Percentiles rank a stretch among this genome's conserved stretches.
Evolutionary conservation across 2,329 filamentous ascomycete genomes (phyloP).

Genomic region (Colletotrichum higginsianum): DNA sequence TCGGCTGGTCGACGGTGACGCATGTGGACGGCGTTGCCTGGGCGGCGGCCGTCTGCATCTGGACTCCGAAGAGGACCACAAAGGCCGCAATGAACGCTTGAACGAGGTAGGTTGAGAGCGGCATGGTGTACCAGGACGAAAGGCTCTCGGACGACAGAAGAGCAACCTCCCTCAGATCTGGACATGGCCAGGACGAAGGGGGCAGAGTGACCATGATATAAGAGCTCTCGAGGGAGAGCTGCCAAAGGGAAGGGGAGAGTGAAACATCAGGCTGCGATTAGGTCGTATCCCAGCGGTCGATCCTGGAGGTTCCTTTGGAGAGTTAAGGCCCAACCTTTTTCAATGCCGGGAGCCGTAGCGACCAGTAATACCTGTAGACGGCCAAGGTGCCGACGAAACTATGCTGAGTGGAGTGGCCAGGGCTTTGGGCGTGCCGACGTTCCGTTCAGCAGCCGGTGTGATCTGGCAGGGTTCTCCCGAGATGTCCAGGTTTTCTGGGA

Average conservation of each 20-base stretch:
- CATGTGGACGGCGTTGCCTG: conserved; percentile 25
- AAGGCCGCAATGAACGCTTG: conserved; percentile 37
- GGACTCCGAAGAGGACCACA: conserved; percentile 29
- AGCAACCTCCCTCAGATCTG: conserved; percentile 18
- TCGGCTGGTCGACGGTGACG: conserved; percentile 47
- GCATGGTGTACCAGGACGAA: conserved; percentile 37
- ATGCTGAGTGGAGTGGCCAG: background rate
- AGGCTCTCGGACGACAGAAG: conserved; percentile 6
- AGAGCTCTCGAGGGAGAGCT: conserved; percentile 20
- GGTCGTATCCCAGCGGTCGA: conserved; percentile 21
- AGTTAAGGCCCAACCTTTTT: conserved; percentile 8
- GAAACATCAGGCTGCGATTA: conserved; percentile 29
- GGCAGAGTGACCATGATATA: conserved; percentile 39
- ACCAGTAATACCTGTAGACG: conserved; percentile 19
- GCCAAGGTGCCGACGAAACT: conserved; percentile 18
- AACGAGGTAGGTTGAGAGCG: conserved; percentile 30
- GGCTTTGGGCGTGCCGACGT: conserved; percentile 21
- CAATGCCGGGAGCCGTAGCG: conserved; percentile 34
- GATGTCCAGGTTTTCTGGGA: conserved; percentile 18
- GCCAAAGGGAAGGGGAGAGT: background rate
- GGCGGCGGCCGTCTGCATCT: conserved; percentile 34
- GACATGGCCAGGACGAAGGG: conserved; percentile 27
- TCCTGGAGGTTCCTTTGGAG: conserved; percentile 5
- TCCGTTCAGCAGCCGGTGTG: conserved; percentile 30
- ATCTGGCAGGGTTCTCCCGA: conserved; percentile 26